Evolutionary conservation across 148 eudicot species (phyloP).

Genomic region (Vaccinium darrowii): DNA sequence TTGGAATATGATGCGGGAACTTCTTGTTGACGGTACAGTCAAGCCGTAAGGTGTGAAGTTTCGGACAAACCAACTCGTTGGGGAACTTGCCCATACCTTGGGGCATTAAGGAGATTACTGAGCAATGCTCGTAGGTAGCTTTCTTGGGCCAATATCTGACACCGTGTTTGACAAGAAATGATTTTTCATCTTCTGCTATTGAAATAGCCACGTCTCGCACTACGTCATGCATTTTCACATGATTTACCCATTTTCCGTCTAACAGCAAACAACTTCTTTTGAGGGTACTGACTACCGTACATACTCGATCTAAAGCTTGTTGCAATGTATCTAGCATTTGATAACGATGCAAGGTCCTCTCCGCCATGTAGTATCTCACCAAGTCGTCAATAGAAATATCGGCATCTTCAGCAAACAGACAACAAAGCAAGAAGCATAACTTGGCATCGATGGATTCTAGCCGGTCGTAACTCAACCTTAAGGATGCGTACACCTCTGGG

Average conservation of each 20-base stretch:
- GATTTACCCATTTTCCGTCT: not conserved
- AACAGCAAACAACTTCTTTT: not conserved
- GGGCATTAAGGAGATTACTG: not conserved
- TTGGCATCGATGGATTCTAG: not conserved
- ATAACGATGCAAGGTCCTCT: not conserved
- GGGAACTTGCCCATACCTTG: not conserved
- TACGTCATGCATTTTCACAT: not conserved
- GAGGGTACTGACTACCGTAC: not conserved
- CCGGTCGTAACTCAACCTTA: constrained; percentile 13
- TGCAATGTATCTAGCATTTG: not conserved
- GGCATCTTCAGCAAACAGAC: not conserved
- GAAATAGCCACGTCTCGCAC: not conserved
- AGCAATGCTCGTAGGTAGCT: not conserved
- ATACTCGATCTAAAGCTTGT: not conserved
- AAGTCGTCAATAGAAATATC: not conserved
- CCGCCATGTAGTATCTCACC: constrained; percentile 1
- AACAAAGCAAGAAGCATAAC: constrained; percentile 12
- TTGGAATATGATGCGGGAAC: not conserved
- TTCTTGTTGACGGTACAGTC: not conserved
- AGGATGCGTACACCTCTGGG: not conserved
- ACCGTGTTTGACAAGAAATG: not conserved
- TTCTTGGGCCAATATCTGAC: not conserved
- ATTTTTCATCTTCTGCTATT: not conserved
- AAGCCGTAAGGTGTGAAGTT: not conserved
- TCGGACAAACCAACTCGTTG: not conserved